phyloP scores from a whole-genome alignment of 2,329 filamentous ascomycete genomes.

The Neofusicoccum umdonicola region DNA sequence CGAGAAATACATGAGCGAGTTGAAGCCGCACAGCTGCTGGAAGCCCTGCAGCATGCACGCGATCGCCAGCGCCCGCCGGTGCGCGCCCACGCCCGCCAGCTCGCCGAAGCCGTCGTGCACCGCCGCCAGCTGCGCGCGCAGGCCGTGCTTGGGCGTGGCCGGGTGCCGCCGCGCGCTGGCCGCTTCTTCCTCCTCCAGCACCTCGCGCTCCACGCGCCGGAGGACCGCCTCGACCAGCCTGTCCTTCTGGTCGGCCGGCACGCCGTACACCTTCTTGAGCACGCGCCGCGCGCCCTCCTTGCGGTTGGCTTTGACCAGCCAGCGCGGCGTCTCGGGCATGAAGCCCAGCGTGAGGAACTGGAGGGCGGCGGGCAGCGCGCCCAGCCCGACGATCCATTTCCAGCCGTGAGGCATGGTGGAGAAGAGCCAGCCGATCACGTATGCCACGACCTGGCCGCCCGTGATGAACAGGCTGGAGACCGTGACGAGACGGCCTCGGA shows the following conservation, averaged over 20 bases:
- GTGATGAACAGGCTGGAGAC: constrained; percentile 82
- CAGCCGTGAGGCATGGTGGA: constrained; percentile 63
- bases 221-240: constrained; percentile 59
- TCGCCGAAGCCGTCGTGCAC: constrained; percentile 57
- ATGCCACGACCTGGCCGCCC: constrained; percentile 71
- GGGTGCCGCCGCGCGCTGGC: constrained; percentile 36
- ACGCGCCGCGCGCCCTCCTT: constrained; percentile 63
- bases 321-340: constrained; percentile 87
- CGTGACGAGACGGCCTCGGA: constrained; percentile 77
- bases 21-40: constrained; percentile 74
- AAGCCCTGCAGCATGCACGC: constrained; percentile 83
- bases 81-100: constrained; percentile 44
- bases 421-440: constrained; percentile 72
- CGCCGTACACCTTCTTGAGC: constrained; percentile 62
- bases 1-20: constrained; percentile 41
- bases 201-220: constrained; percentile 69
- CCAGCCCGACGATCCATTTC: constrained; percentile 89
- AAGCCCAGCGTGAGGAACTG: constrained; percentile 67
- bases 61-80: constrained; percentile 74
- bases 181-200: constrained; percentile 64
- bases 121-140: constrained; percentile 40
- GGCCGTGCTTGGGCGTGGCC: constrained; percentile 27
- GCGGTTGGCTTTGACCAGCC: constrained; percentile 70
- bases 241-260: constrained; percentile 19
- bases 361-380: constrained; percentile 70